Conservation (phyloP, 2,329 filamentous ascomycete species). For the Xylariaceae sp. region DNA sequence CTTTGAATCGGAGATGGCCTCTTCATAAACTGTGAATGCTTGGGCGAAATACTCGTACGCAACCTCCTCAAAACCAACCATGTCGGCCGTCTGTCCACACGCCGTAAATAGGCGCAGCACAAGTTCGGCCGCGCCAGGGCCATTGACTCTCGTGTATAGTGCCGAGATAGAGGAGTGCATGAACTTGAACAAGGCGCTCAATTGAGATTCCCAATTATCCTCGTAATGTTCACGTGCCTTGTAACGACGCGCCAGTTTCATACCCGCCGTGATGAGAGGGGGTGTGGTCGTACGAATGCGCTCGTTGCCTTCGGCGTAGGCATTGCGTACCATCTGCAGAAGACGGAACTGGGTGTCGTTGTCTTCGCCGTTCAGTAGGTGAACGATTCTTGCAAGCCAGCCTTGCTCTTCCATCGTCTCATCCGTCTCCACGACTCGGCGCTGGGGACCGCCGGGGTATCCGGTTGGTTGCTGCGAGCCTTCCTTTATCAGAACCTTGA, state of each 20-base stretch:
- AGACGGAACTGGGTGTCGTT: slow-evolving; percentile 95
- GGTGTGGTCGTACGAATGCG: slow-evolving; percentile 94
- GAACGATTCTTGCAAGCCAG: slow-evolving; percentile 88
- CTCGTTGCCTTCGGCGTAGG: slow-evolving; percentile 87
- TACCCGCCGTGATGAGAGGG: slow-evolving; percentile 79
- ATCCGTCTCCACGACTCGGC: slow-evolving; percentile 77
- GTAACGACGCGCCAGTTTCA: slow-evolving; percentile 83
- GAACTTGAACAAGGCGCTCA: slow-evolving; percentile 86
- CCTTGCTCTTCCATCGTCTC: slow-evolving; percentile 98
- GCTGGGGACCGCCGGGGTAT: slow-evolving; percentile 75
- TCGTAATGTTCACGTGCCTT: slow-evolving; percentile 84
- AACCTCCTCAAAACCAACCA: slow-evolving; percentile 88
- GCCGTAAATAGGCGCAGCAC: slow-evolving; percentile 84
- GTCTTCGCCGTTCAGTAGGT: slow-evolving; percentile 74
- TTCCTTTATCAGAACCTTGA: slow-evolving; percentile 90
- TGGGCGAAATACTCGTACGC: slow-evolving; percentile 98
- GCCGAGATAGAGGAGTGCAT: slow-evolving; percentile 83
- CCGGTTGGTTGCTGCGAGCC: slow-evolving; percentile 77
- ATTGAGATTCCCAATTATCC: slow-evolving; percentile 58
- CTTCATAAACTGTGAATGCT: slow-evolving; percentile 96
- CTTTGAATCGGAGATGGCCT: slow-evolving; percentile 89
- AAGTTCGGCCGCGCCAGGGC: slow-evolving; percentile 74
- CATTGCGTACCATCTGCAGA: slow-evolving; percentile 79
- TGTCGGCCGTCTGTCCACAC: slow-evolving; percentile 87
- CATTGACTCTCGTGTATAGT: slow-evolving; percentile 78